Evolutionary conservation across 2,329 filamentous ascomycete genomes (phyloP).

Genomic region (Magnaporthiopsis poae): DNA sequence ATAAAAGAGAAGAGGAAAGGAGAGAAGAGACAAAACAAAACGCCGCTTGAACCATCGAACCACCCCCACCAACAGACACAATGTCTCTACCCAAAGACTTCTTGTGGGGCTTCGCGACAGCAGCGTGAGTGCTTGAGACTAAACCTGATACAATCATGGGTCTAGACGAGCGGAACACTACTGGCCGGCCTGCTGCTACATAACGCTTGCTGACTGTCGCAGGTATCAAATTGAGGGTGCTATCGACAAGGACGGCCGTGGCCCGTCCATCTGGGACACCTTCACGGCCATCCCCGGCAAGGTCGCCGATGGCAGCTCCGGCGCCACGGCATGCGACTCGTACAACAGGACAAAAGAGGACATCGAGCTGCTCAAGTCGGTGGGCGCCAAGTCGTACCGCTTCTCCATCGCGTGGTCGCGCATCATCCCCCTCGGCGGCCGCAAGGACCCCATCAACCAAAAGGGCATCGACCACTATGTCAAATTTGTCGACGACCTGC

Average conservation of each 20-base stretch:
- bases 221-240: conserved; percentile 86
- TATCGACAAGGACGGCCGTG: conserved; percentile 63
- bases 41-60: background rate
- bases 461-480: conserved; percentile 68
- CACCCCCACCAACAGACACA: conserved; percentile 14
- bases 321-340: conserved; percentile 73
- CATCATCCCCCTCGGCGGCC: conserved; percentile 76
- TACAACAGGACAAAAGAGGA: conserved; percentile 73
- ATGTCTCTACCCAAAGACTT: conserved; percentile 61
- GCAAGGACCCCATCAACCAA: conserved; percentile 71
- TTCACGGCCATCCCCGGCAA: conserved; percentile 75
- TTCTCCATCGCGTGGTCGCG: conserved; percentile 81
- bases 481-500: conserved; percentile 67
- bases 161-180: background rate
- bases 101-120: conserved; percentile 71
- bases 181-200: background rate
- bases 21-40: background rate
- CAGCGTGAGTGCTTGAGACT: conserved; percentile 43
- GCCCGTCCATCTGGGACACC: conserved; percentile 80
- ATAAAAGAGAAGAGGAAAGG: background rate
- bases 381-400: conserved; percentile 66
- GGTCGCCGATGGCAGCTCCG: conserved; percentile 67
- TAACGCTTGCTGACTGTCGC: conserved; percentile 7
- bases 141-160: background rate
- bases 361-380: conserved; percentile 63